Conservation (phyloP, 2,329 filamentous ascomycete genomes). For the Tolypocladium sp. region DNA sequence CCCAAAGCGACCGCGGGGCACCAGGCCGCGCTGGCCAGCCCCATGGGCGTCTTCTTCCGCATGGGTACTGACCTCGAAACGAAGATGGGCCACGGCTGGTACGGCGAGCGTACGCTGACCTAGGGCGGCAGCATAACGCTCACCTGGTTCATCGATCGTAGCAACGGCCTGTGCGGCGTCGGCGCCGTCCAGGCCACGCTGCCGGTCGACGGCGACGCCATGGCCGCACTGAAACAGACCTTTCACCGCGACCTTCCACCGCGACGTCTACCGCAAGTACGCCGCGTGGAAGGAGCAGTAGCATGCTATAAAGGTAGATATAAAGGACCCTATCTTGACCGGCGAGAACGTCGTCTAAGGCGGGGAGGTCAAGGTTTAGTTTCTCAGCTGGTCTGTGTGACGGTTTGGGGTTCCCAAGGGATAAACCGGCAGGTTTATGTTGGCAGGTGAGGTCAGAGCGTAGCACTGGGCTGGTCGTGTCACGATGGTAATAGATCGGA, state of each 20-base stretch:
- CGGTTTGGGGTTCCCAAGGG: no score
- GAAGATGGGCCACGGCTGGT: conserved; percentile 31
- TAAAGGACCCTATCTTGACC: no score
- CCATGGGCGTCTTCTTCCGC: conserved; percentile 24
- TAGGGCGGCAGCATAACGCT: conserved; percentile 38
- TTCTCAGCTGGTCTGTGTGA: no score
- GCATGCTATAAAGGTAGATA: no score
- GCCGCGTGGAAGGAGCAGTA: conserved; percentile 1
- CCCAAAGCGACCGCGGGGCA: no score
- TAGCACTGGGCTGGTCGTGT: no score
- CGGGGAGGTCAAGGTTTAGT: no score
- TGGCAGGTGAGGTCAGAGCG: no score
- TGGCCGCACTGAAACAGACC: conserved; percentile 26
- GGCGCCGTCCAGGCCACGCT: conserved; percentile 28
- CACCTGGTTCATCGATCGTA: conserved; percentile 39
- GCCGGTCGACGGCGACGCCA: conserved; percentile 14
- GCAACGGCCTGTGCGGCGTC: conserved; percentile 33
- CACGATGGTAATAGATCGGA: no score
- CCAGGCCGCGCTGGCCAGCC: conserved; percentile 5
- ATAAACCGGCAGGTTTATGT: no score
- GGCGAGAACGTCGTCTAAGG: no score
- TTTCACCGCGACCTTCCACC: no score
- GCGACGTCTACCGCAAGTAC: conserved; percentile 29
- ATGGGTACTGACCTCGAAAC: conserved; percentile 19
- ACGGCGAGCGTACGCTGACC: conserved; percentile 30